Evolutionary conservation across 306 rosid species (phyloP), one percentile per base, ranked within the genome.

Genomic region (Glycyrrhiza uralensis): DNA sequence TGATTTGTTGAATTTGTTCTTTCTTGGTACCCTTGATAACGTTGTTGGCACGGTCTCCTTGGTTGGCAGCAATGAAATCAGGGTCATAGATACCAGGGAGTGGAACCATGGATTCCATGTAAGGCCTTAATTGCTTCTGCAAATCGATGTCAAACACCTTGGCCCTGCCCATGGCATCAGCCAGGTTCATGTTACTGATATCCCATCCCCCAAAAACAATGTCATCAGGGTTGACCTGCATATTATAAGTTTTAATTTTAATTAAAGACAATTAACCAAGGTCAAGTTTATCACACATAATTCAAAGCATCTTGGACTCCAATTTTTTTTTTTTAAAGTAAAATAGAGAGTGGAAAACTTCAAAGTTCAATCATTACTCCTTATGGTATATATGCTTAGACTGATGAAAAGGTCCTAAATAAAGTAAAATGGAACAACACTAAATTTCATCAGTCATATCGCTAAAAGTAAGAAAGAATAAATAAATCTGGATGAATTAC

Each of bases 171-270:
- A 94, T 89, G 29, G 96, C 92, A 76, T 94, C 99, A 11, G 99
- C 99, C 45, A 94, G 72, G 84, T 94, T 94, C 99, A 94, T 82
- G 81, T 84, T 80, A 61, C 96, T 94, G 30, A 94, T 94, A 85
- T 94, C 99, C 99, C 99, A 94, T 5, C 99, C 97, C 11, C 97
- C 99, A 84, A 91, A 91, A 62, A 94, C 97, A 75, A 94, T 49
- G 78, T 94, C 95, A 32, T 94, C 97, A 41, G 99, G 99, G 74
- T 94, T 91, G 57, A 94, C 99, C 99, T 94, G 75, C 32, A 54
- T 19, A 41, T 1, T n/a, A n/a, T n/a, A n/a, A 39, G 13, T 69
- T 71, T 75, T 49, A 18, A 19, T 71, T 75, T 49, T 26, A 19
- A 51, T 28, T 9, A 17, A 32, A 32, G 7, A 24, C 14, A 3